phyloP scores from a whole-genome alignment of 2,329 filamentous ascomycete genomes.

The Fusarium bactridioides region DNA sequence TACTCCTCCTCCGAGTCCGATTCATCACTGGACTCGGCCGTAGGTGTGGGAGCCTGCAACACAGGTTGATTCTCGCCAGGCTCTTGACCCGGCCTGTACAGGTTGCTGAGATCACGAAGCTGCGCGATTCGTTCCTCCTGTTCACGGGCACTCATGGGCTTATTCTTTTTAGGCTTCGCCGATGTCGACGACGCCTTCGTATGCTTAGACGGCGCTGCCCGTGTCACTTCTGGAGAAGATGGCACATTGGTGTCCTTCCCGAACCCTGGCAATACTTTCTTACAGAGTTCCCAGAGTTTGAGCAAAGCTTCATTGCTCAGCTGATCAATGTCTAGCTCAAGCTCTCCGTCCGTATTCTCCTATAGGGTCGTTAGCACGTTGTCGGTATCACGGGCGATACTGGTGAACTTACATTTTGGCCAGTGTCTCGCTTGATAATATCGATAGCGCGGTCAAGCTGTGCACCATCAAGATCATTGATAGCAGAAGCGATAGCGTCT shows the following conservation, averaged over 20 bases:
- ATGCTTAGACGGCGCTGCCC: slow-evolving; percentile 42
- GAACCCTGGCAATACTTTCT: slow-evolving; percentile 53
- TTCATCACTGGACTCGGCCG: slow-evolving; percentile 52
- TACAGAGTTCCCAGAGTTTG: slow-evolving; percentile 59
- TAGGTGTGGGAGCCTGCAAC: slow-evolving; percentile 41
- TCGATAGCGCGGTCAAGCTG: slow-evolving; percentile 82
- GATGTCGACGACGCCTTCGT: slow-evolving; percentile 44
- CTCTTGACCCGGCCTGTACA: slow-evolving; percentile 50
- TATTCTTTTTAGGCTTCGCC: slow-evolving; percentile 74
- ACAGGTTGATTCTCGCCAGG: slow-evolving; percentile 39
- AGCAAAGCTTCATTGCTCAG: slow-evolving; percentile 63
- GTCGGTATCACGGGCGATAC: background rate
- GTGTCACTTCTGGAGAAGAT: slow-evolving; percentile 44
- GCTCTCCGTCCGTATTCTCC: slow-evolving; percentile 67
- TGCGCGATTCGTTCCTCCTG: slow-evolving; percentile 71
- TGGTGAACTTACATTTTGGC: slow-evolving; percentile 68
- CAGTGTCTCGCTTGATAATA: slow-evolving; percentile 89
- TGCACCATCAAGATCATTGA: slow-evolving; percentile 79
- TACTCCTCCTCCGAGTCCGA: slow-evolving; percentile 60
- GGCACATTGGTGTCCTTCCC: slow-evolving; percentile 45
- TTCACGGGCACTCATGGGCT: slow-evolving; percentile 76
- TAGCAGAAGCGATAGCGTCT: slow-evolving; percentile 86
- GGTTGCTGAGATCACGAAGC: slow-evolving; percentile 62
- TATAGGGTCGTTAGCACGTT: slow-evolving; percentile 37
- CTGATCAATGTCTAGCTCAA: slow-evolving; percentile 67